Evolutionary conservation across 352 stramenopile species (phyloP).

Genomic region (Globisporangium canariense): DNA sequence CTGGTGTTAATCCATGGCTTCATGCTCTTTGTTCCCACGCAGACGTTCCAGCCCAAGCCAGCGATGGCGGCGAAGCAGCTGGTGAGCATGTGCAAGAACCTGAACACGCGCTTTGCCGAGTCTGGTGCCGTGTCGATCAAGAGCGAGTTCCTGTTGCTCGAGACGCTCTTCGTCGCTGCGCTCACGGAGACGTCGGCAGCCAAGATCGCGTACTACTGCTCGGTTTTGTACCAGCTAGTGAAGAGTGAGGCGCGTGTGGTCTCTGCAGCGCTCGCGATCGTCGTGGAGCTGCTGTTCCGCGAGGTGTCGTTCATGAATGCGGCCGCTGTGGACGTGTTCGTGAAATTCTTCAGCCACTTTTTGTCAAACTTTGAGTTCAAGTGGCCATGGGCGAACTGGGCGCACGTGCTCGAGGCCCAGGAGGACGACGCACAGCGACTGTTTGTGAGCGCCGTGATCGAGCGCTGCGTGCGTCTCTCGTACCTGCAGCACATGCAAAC

Average conservation of each 20-base stretch:
- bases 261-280: conserved; percentile 72
- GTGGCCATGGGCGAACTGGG: conserved; percentile 78
- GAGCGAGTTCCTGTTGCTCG: conserved; percentile 76
- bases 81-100: conserved; percentile 44
- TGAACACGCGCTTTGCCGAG: conserved; percentile 59
- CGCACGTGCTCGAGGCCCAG: conserved; percentile 68
- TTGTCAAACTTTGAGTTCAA: conserved; percentile 89
- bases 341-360: conserved; percentile 82
- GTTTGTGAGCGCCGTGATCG: conserved; percentile 82
- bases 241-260: conserved; percentile 66
- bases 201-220: conserved; percentile 63
- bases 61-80: conserved; percentile 71
- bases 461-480: conserved; percentile 80
- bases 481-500: conserved; percentile 86
- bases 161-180: conserved; percentile 63
- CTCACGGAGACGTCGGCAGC: conserved; percentile 41
- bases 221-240: conserved; percentile 72
- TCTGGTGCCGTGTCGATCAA: conserved; percentile 46
- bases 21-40: background rate
- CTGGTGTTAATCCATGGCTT: background rate
- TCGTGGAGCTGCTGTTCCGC: conserved; percentile 83
- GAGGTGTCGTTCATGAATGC: conserved; percentile 75
- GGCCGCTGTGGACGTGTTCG: conserved; percentile 54
- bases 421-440: conserved; percentile 81
- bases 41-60: conserved; percentile 69